phyloP scores from a whole-genome alignment of 805 yeast species.

The Clavispora carvajalis region DNA sequence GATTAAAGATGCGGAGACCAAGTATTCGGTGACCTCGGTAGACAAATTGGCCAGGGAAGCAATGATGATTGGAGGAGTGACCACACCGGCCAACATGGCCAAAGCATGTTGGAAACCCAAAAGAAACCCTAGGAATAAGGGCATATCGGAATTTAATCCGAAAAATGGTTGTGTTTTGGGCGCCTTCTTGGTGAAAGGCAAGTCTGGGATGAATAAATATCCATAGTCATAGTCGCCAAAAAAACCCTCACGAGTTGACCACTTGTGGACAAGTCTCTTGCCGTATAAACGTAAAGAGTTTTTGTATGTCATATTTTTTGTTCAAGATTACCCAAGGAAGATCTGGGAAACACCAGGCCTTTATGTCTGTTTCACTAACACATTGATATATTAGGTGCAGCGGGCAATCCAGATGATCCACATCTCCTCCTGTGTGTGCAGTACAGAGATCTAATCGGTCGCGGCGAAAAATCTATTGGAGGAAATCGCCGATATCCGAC shows the following conservation, averaged over 20 bases:
- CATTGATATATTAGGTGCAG: background rate
- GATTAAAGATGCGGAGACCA: slow-evolving; percentile 35
- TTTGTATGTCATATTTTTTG: background rate
- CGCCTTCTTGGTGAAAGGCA: slow-evolving; percentile 56
- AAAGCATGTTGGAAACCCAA: slow-evolving; percentile 85
- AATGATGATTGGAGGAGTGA: slow-evolving; percentile 77
- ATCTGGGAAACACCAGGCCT: background rate
- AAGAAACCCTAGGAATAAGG: slow-evolving; percentile 67
- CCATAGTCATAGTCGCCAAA: slow-evolving; percentile 86
- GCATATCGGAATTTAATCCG: slow-evolving; percentile 75
- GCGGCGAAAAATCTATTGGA: slow-evolving; percentile 4
- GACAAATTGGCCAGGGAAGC: slow-evolving; percentile 57
- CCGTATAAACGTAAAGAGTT: slow-evolving; percentile 3
- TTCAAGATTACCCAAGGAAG: background rate
- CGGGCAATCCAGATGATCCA: background rate
- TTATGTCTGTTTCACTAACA: background rate
- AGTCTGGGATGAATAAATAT: slow-evolving; percentile 70
- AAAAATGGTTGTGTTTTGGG: slow-evolving; percentile 72
- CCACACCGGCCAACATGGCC: slow-evolving; percentile 90
- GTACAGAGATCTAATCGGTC: background rate
- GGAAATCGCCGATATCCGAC: background rate
- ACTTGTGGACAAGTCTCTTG: slow-evolving; percentile 31
- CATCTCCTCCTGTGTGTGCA: background rate
- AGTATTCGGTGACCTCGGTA: slow-evolving; percentile 31
- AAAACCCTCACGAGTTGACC: slow-evolving; percentile 74